phyloP scores from a whole-genome alignment of 306 rosid genomes.

The Gastrolobium bilobum region DNA sequence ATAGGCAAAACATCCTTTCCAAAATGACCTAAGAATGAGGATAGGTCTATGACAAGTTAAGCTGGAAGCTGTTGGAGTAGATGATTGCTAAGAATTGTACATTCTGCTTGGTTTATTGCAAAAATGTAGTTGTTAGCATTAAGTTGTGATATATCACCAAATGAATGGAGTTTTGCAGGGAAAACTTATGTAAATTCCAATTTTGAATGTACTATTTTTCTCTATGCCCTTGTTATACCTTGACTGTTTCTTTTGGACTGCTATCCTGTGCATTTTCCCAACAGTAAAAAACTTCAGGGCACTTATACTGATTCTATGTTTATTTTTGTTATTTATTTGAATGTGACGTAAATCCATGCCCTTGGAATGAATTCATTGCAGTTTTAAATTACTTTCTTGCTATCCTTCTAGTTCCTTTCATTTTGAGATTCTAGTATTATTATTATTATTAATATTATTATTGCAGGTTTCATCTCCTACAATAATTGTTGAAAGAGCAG shows the following conservation, averaged over 20 bases:
- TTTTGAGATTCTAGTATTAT: slow-evolving; percentile 22
- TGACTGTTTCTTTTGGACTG: slow-evolving; percentile 27
- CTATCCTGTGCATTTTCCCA: slow-evolving; percentile 7
- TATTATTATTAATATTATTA: slow-evolving; percentile 18
- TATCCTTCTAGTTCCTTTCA: slow-evolving; percentile 32
- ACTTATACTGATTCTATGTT: slow-evolving; percentile 28
- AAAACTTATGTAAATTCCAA: slow-evolving; percentile 7
- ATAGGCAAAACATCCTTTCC: slow-evolving; percentile 24
- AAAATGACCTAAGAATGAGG: slow-evolving; percentile 36
- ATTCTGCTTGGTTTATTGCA: slow-evolving; percentile 37
- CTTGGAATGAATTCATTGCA: slow-evolving; percentile 30
- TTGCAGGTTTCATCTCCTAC: slow-evolving; percentile 96
- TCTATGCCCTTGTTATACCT: slow-evolving; percentile 7
- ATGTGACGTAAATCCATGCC: slow-evolving; percentile 19
- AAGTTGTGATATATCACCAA: slow-evolving; percentile 38
- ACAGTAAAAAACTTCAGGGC: slow-evolving; percentile 28
- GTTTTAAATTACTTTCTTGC: slow-evolving; percentile 32
- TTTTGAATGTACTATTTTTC: slow-evolving; percentile 10
- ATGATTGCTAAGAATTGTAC: slow-evolving; percentile 14
- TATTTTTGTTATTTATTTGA: slow-evolving; percentile 23
- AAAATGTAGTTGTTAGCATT: slow-evolving; percentile 28
- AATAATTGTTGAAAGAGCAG: slow-evolving; percentile 97
- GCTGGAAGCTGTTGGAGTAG: slow-evolving; percentile 38
- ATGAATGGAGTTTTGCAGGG: slow-evolving; percentile 4
- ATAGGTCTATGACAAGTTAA: slow-evolving; percentile 35